Evolutionary conservation across 2,329 filamentous ascomycete species (phyloP), one percentile per base, ranked within the genome.

Genomic region (Cordyceps farinosa): DNA sequence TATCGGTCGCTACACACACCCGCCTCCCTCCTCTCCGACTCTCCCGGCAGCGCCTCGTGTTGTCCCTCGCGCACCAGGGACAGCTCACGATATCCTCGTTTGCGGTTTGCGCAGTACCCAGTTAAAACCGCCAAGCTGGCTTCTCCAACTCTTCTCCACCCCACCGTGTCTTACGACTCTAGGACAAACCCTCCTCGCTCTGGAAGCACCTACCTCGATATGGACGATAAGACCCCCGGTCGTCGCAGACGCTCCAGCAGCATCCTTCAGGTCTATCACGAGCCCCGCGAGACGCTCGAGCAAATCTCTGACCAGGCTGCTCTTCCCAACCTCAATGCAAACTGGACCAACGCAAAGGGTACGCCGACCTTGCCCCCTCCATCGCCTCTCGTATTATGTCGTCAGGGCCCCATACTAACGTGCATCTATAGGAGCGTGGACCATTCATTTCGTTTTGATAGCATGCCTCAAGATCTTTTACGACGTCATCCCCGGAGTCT

Each of bases 291-390:
- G 83, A 96, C 94, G 63, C 87, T 97, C 74, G 95, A 99, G 82
- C 95, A 97, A 79, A 91, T 96, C 78, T 97, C 90, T 74, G 95
- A 99, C 78, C 95, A 98, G 82, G 91, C 92, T 63, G 91, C 91
- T 44, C 83, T 97, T 70, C 95, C 95, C 59, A 99, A 99, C 74
- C 80, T 97, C 73, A 99, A 99, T 78, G 92, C 95, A 70, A 91
- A 97, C 80, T 99, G 95, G 95, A 96, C 97, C 69, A 98, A 98
- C 78, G 91, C 93, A 72, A 99, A 99, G 87, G 95, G 95, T 98
- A 80, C 79, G 85, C 76, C 27, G 44, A 60, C 44, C 2, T 30
- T 59, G 11, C 13, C 45, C 13, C 7, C 17, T 4, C 17, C 48
- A 59, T 40, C 51, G 67, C 50, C 63, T 50, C 42, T 54, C 50